These are phyloP conservation scores for Geotrichum citri-aurantii DNA, from an alignment of 1,139 yeast species.

Conservation along the genomic window DNA sequence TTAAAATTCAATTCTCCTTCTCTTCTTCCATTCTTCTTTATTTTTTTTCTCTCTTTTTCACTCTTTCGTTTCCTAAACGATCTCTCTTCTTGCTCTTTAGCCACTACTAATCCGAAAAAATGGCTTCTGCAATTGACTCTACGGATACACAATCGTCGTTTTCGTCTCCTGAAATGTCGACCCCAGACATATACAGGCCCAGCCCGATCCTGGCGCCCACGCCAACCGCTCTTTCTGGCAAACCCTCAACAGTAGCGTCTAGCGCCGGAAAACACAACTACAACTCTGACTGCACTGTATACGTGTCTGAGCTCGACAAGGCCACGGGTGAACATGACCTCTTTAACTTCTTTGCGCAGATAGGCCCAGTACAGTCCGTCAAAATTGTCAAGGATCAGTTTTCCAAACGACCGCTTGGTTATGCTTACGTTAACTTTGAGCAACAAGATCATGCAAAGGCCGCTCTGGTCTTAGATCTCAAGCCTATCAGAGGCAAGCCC, in stretches of 20 bases:
- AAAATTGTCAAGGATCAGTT: slow-evolving; percentile 90
- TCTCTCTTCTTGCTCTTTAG: not conserved
- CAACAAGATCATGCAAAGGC: slow-evolving; percentile 63
- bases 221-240: not conserved
- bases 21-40: not conserved
- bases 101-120: not conserved
- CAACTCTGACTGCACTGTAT: slow-evolving; percentile 13
- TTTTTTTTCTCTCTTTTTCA: not conserved
- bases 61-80: not conserved
- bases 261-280: slow-evolving; percentile 1
- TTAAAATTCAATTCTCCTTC: not conserved
- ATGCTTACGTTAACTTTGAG: slow-evolving; percentile 88
- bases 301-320: slow-evolving; percentile 18
- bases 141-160: slow-evolving; percentile 4
- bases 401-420: slow-evolving; percentile 82
- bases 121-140: slow-evolving; percentile 6
- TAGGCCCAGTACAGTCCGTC: slow-evolving; percentile 80
- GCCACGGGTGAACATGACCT: slow-evolving; percentile 15
- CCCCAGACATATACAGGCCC: slow-evolving; percentile 14
- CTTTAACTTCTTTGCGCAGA: slow-evolving; percentile 71
- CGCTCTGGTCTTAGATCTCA: slow-evolving; percentile 78
- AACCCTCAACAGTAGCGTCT: not conserved
- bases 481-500: slow-evolving; percentile 76
- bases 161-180: slow-evolving; percentile 12
- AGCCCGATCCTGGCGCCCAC: not conserved